Base-by-base conservation (phyloP, 2,329 filamentous ascomycete species). In the Microdochium nivale region DNA sequence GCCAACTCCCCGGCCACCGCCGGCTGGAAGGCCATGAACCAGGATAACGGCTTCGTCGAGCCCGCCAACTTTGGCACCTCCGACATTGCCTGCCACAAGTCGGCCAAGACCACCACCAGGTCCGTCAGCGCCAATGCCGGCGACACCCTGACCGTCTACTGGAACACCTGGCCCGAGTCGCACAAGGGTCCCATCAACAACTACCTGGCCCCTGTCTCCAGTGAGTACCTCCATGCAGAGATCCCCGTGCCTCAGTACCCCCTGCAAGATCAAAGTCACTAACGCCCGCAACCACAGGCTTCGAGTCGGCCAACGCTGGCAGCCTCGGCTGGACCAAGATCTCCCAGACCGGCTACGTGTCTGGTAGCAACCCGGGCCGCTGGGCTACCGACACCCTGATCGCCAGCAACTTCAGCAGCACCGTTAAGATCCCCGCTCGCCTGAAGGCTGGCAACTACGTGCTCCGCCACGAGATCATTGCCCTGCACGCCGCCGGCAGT, bases 51-150 rank as follows among this genome's bases (percentile, higher is more conserved):
- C n/a, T 75, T 71, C 59, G 72, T 78, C 49, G 67, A 67, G 21
- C 76, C 77, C 27, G 67, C 63, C 47, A 58, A 62, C 40, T 73
- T 69, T 49, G 58, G 58, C 19, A 60, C 57, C 4, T 52, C 62
- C n/a, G 72, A 76, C 51, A 78, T 78, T 57, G 70, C 73, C 59
- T 78, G 75, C 62, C 72, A 77, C 62, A 69, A 68, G 53, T 63
- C 58, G 21, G 72, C 70, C 21, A 69, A 60, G 14, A 67, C 72
- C 25, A 73, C 68, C 10, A 53, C 64, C 37, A 65, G 68, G 51
- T 67, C 67, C 19, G 68, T 71, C 32, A 59, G 60, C 2, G 63
- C 66, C 19, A 54, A 60, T 4, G 68, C 69, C 27, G 70, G 70
- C 23, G 62, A 62, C 49, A 60, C 57, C 7, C 56, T 72, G 48